Percentiles rank a stretch among this genome's conserved stretches.
Conservation (phyloP, 2,329 filamentous ascomycete genomes). For the Ophiostoma piceae region DNA sequence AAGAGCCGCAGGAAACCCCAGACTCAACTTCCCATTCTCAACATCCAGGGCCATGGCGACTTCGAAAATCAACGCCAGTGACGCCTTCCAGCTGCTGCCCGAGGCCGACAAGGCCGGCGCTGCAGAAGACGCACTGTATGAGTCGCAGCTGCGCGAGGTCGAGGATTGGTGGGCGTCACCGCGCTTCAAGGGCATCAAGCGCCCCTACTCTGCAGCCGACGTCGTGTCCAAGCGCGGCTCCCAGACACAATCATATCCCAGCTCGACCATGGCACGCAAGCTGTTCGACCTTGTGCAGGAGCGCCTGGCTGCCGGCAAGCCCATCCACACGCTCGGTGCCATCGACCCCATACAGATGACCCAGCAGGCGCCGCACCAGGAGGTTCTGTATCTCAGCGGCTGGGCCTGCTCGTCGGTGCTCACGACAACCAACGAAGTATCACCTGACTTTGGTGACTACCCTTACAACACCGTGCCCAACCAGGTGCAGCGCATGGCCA, state of each 20-base stretch:
- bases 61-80: constrained; percentile 51
- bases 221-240: constrained; percentile 90
- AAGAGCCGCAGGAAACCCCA: not conserved
- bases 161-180: constrained; percentile 85
- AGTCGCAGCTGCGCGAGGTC: constrained; percentile 77
- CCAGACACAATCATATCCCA: constrained; percentile 80
- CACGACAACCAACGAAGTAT: constrained; percentile 94
- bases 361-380: constrained; percentile 91
- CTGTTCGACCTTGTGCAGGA: constrained; percentile 84
- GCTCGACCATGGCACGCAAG: constrained; percentile 91
- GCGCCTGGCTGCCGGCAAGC: constrained; percentile 69
- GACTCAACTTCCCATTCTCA: not conserved
- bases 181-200: constrained; percentile 81
- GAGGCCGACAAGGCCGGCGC: constrained; percentile 70
- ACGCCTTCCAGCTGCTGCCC: constrained; percentile 80
- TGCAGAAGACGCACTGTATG: constrained; percentile 79
- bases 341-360: constrained; percentile 99
- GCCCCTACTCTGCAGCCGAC: constrained; percentile 84
- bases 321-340: constrained; percentile 86
- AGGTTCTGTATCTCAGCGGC: constrained; percentile 91
- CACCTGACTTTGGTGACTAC: constrained; percentile 96
- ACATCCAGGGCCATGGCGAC: constrained; percentile 32
- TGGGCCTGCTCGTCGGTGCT: constrained; percentile 96
- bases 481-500: constrained; percentile 91
- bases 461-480: constrained; percentile 99